A percentile compares a stretch with the other conserved stretches of the same genome.
These are phyloP conservation scores for Xylaria sp. DNA, from an alignment of 2,329 filamentous ascomycete genomes.

Conservation along the genomic window DNA sequence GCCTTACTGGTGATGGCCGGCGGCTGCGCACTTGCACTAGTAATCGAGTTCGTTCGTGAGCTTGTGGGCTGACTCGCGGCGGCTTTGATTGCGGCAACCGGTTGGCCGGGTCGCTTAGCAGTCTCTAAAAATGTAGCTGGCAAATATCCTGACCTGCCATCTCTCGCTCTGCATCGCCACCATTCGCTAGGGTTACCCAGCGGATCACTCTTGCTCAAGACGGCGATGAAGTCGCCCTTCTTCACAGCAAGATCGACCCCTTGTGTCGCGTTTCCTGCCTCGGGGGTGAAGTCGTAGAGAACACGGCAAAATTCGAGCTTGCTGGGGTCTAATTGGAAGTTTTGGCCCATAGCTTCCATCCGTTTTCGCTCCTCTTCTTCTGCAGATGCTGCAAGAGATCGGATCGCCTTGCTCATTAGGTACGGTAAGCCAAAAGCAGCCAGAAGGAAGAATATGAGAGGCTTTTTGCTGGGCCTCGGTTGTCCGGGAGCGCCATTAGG, in stretches of 20 bases:
- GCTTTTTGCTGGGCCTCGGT: conserved; percentile 87
- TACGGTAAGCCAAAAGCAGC: conserved; percentile 96
- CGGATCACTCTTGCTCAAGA: conserved; percentile 91
- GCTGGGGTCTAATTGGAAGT: conserved; percentile 77
- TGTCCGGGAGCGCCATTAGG: conserved; percentile 72
- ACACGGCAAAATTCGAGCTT: conserved; percentile 98
- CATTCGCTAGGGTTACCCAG: conserved; percentile 93
- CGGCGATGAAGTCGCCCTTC: conserved; percentile 95
- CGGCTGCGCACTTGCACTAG: conserved; percentile 53
- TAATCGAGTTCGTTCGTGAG: conserved; percentile 62
- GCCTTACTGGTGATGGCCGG: conserved; percentile 58
- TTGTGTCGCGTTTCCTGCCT: conserved; percentile 68
- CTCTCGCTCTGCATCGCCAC: conserved; percentile 94
- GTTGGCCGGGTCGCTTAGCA: conserved; percentile 63
- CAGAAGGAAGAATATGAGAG: conserved; percentile 93
- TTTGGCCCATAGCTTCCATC: conserved; percentile 63
- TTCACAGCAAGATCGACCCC: conserved; percentile 91
- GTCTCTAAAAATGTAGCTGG: conserved; percentile 91
- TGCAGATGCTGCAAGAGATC: conserved; percentile 81
- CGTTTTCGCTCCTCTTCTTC: conserved; percentile 81
- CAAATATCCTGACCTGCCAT: conserved; percentile 91
- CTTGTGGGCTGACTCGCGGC: conserved; percentile 56
- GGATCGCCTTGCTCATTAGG: conserved; percentile 96
- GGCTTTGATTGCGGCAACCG: conserved; percentile 64
- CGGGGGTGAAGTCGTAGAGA: conserved; percentile 92